These are phyloP conservation scores for Scedosporium aurantiacum DNA, from an alignment of 2,329 filamentous ascomycete genomes.

Conservation along the genomic window DNA sequence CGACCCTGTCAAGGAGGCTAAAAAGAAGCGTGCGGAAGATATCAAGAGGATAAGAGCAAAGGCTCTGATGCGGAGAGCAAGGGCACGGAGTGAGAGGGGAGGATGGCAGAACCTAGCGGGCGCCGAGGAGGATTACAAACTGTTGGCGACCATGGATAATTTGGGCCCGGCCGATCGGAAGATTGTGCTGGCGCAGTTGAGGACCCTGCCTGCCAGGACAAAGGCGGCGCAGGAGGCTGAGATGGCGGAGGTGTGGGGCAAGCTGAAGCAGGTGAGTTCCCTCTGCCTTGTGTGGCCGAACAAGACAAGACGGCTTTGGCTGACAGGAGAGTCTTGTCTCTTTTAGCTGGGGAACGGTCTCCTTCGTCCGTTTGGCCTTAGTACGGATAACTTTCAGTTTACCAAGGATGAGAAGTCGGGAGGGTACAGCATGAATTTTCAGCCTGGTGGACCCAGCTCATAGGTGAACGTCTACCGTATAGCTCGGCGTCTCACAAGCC, in stretches of 20 bases:
- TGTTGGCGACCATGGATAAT: constrained; percentile 44
- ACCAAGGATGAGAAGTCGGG: constrained; percentile 80
- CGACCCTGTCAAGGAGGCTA: constrained; percentile 15
- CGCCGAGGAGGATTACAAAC: constrained; percentile 70
- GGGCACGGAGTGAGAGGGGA: constrained; percentile 57
- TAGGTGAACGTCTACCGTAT: neutral
- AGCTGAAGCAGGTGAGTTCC: constrained; percentile 68
- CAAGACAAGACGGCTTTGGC: neutral
- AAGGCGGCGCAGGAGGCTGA: constrained; percentile 76
- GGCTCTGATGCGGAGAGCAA: constrained; percentile 67
- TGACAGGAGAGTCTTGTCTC: too few species aligned
- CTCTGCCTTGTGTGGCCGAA: neutral
- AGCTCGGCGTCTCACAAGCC: too few species aligned
- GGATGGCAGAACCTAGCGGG: constrained; percentile 73
- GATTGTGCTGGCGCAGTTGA: constrained; percentile 56
- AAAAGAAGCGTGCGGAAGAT: constrained; percentile 34
- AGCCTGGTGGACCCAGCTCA: constrained; percentile 14
- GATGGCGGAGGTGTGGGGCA: constrained; percentile 95
- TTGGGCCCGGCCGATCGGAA: constrained; percentile 56
- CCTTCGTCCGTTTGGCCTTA: constrained; percentile 84
- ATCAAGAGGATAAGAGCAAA: constrained; percentile 71
- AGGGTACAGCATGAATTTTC: constrained; percentile 90
- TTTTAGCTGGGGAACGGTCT: constrained; percentile 73
- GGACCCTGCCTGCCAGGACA: constrained; percentile 53
- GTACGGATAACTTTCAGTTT: constrained; percentile 91